Evolutionary conservation across 345 rosid genomes (phyloP).

Genomic region (Eucalyptus cloeziana): DNA sequence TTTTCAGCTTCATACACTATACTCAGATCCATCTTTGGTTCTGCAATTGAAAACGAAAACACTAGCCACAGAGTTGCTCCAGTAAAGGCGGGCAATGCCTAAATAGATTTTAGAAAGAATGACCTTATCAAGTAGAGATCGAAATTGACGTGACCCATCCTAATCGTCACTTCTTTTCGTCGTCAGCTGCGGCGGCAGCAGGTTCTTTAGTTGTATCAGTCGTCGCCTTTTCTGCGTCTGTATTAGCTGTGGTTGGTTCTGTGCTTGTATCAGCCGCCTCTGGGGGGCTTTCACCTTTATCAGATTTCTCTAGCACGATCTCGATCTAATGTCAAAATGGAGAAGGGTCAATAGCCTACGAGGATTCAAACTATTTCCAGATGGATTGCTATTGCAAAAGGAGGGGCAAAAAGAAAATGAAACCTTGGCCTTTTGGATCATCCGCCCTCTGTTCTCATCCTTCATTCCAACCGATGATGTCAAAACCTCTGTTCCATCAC

Average conservation of each 20-base stretch:
- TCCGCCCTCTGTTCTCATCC: conserved; percentile 67
- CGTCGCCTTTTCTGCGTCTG: background rate
- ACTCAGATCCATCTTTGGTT: background rate
- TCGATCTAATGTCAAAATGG: conserved; percentile 31
- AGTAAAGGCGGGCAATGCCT: background rate
- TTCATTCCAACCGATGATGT: conserved; percentile 86
- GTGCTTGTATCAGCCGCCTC: background rate
- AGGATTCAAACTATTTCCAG: background rate
- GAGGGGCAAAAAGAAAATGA: background rate
- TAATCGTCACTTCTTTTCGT: conserved; percentile 18
- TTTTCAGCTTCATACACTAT: background rate
- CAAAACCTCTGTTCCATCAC: conserved; percentile 41
- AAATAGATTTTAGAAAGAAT: background rate
- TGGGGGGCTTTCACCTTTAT: conserved; percentile 12
- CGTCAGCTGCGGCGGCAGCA: background rate
- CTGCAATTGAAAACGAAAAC: background rate
- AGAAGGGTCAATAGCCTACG: background rate
- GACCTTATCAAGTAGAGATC: background rate
- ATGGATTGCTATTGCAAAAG: background rate
- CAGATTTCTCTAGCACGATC: conserved; percentile 66
- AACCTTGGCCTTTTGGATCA: conserved; percentile 89
- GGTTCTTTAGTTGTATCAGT: background rate
- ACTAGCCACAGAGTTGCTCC: background rate
- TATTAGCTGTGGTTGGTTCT: background rate
- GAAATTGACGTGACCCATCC: background rate